Conservation (phyloP, 108 stramenopile species). For the Aureococcus anophagefferens region DNA sequence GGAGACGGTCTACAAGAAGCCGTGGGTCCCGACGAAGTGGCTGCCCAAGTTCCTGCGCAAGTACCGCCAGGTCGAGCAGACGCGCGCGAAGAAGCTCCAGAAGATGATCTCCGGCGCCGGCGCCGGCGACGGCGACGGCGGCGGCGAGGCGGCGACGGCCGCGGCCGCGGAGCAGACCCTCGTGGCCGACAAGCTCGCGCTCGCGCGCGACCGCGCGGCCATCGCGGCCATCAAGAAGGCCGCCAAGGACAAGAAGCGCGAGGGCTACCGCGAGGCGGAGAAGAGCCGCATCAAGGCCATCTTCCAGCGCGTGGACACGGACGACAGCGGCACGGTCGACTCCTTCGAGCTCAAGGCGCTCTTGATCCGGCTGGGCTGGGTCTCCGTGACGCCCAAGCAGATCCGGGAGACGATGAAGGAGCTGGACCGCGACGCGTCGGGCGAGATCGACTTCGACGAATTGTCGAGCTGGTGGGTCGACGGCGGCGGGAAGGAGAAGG, state of each 20-base stretch:
- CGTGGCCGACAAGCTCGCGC: no score
- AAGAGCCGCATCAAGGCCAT: not conserved
- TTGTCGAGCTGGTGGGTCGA: conserved; percentile 8
- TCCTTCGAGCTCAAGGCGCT: conserved; percentile 9
- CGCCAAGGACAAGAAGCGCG: no score
- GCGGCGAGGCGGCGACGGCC: conserved; percentile 2
- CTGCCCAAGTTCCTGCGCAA: conserved; percentile 5
- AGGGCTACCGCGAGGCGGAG: no score
- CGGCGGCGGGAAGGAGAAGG: not conserved
- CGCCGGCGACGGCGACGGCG: no score
- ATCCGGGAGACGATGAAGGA: not conserved
- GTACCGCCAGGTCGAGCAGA: not conserved
- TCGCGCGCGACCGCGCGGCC: no score
- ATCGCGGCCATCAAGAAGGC: not conserved
- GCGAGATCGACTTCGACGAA: conserved; percentile 16
- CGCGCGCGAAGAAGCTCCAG: not conserved
- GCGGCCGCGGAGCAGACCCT: no score
- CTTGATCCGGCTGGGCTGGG: conserved; percentile 5
- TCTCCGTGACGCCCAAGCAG: not conserved
- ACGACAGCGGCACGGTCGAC: conserved; percentile 11
- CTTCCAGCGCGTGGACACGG: conserved; percentile 9
- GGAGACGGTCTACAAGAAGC: no score
- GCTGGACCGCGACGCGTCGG: conserved; percentile 8
- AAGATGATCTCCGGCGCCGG: no score
- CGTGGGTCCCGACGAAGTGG: no score